A percentile compares a stretch with the other conserved stretches of the same genome.
These are phyloP conservation scores for Colletotrichum chlorophyti DNA, from an alignment of 2,329 filamentous ascomycete species.

Conservation along the genomic window DNA sequence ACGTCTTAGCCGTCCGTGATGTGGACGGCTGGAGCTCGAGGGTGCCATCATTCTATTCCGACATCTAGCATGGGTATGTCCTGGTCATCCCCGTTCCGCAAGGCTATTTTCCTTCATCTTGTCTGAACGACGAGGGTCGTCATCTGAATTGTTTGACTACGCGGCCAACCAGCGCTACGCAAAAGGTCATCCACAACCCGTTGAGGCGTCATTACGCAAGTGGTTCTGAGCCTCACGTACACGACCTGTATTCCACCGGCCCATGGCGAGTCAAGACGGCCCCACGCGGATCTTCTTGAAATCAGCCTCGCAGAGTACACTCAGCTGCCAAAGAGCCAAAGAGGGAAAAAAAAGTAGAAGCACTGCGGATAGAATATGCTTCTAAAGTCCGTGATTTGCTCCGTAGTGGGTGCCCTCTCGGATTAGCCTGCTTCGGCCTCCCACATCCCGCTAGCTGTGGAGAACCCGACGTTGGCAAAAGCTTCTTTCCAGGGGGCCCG, in stretches of 20 bases:
- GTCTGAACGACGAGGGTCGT: not conserved
- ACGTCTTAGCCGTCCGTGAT: not conserved
- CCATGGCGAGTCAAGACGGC: slow-evolving; percentile 5
- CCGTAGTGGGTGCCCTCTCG: slow-evolving; percentile 1
- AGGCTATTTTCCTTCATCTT: slow-evolving; percentile 8
- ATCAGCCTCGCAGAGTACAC: slow-evolving; percentile 9
- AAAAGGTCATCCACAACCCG: slow-evolving; percentile 23
- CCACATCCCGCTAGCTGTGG: slow-evolving; percentile 8
- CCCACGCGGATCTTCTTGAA: not conserved
- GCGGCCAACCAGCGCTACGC: slow-evolving; percentile 12
- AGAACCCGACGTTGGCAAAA: not conserved
- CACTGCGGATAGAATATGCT: too few relatives aligned
- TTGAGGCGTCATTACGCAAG: slow-evolving; percentile 5
- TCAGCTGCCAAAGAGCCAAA: not conserved
- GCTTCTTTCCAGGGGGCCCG: not conserved
- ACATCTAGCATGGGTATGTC: not conserved
- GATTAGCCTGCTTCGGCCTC: not conserved
- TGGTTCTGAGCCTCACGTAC: slow-evolving; percentile 20
- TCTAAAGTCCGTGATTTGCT: slow-evolving; percentile 4
- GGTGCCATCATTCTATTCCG: slow-evolving; percentile 5
- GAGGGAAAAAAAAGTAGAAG: not conserved
- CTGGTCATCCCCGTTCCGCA: slow-evolving; percentile 7
- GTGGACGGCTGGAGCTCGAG: slow-evolving; percentile 3
- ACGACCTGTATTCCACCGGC: not conserved
- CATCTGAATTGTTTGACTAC: slow-evolving; percentile 3